Conservation (phyloP, 2,329 filamentous ascomycete genomes). For the Neocucurbitaria cava region DNA sequence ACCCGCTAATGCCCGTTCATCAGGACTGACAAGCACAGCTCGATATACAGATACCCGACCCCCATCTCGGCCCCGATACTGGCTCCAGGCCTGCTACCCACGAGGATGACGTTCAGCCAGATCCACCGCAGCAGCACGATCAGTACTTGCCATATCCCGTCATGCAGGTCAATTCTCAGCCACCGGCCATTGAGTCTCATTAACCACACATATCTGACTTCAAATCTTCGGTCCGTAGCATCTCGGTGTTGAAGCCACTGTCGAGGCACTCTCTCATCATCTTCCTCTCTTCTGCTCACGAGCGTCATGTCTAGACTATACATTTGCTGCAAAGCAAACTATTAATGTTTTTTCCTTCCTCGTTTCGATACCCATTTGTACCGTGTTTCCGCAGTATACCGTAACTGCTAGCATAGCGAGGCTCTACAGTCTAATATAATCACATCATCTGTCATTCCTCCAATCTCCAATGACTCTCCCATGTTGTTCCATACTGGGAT, state of each 20-base stretch:
- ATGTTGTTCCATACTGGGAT: too few relatives aligned
- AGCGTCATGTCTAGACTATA: conserved; percentile 12
- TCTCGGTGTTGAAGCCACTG: background rate
- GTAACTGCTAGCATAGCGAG: background rate
- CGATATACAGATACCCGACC: conserved; percentile 82
- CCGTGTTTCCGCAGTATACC: background rate
- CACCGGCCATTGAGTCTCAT: conserved; percentile 27
- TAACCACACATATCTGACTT: conserved; percentile 9
- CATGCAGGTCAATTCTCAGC: conserved; percentile 40
- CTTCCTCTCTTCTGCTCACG: background rate
- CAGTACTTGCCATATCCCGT: conserved; percentile 31
- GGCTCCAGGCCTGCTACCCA: conserved; percentile 37
- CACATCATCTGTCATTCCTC: background rate
- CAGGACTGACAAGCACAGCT: conserved; percentile 56
- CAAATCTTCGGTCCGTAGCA: background rate
- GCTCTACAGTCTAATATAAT: background rate
- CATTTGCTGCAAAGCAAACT: conserved; percentile 14
- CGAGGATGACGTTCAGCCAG: conserved; percentile 26
- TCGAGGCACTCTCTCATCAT: background rate
- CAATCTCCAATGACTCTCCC: too few relatives aligned
- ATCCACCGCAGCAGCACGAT: conserved; percentile 17
- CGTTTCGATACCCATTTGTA: conserved; percentile 15
- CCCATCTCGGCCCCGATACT: conserved; percentile 64
- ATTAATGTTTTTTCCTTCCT: conserved; percentile 12
- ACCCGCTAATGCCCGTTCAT: background rate